Evolutionary conservation across 176 grass and related monocot species (phyloP).

Genomic region (Poa pratensis): DNA sequence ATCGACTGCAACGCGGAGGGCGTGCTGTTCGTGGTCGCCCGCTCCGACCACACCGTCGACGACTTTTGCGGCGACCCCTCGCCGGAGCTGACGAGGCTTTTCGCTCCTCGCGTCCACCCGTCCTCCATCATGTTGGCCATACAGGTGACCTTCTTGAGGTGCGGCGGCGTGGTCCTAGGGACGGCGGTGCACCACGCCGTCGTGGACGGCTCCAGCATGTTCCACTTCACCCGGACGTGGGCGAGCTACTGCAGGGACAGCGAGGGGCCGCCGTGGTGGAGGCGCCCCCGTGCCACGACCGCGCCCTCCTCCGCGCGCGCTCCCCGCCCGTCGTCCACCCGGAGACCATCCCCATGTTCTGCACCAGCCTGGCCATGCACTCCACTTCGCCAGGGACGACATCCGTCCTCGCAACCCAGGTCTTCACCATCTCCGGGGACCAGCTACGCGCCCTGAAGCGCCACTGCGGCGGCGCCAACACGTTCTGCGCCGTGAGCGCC

Average conservation of each 20-base stretch:
- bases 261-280: background rate
- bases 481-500: constrained; percentile 40
- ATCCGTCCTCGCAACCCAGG: background rate
- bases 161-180: background rate
- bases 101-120: constrained; percentile 19
- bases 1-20: constrained; percentile 52
- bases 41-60: background rate
- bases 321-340: background rate
- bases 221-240: background rate
- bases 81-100: background rate
- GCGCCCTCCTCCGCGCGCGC: constrained; percentile 36
- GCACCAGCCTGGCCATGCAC: background rate
- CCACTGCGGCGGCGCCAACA: background rate
- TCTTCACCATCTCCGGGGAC: constrained; percentile 26
- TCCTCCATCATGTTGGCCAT: background rate
- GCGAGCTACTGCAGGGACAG: constrained; percentile 19
- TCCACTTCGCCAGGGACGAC: background rate
- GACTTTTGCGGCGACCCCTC: constrained; percentile 34
- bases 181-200: constrained; percentile 2
- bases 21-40: constrained; percentile 46
- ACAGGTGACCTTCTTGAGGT: constrained; percentile 37
- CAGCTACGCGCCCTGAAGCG: constrained; percentile 24
- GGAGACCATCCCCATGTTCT: background rate
- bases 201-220: background rate
- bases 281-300: constrained; percentile 34